Evolutionary conservation across 495 filamentous ascomycete genomes (phyloP).

Genomic region (Pyronema domesticum): DNA sequence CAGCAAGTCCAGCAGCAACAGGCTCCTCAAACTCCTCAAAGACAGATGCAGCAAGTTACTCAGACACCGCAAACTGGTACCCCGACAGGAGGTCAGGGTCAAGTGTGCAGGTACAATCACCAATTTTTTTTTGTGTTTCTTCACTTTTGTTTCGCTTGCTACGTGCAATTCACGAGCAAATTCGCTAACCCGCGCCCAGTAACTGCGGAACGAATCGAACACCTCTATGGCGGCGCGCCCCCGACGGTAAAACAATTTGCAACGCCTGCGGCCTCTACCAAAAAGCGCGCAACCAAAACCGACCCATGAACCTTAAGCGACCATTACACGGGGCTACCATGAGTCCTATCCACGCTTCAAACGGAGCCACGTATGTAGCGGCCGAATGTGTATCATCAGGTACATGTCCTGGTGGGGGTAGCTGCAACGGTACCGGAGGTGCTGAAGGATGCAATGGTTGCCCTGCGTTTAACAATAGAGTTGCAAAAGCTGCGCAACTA

Average conservation of each 20-base stretch:
- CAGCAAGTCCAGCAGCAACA: constrained; percentile 4
- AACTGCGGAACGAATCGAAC: constrained; percentile 91
- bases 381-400: constrained; percentile 54
- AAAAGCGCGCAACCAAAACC: constrained; percentile 77
- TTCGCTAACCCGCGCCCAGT: constrained; percentile 30
- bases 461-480: constrained; percentile 89
- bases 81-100: constrained; percentile 1
- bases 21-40: not conserved
- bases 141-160: not conserved
- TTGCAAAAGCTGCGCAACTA: constrained; percentile 69
- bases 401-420: constrained; percentile 89
- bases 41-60: constrained; percentile 4
- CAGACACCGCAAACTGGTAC: constrained; percentile 2
- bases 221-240: constrained; percentile 86
- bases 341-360: constrained; percentile 26
- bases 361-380: constrained; percentile 57
- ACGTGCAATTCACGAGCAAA: not conserved
- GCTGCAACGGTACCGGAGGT: constrained; percentile 90
- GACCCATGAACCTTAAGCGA: constrained; percentile 76
- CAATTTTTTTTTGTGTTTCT: constrained; percentile 1
- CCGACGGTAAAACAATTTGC: constrained; percentile 83
- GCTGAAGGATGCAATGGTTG: constrained; percentile 93
- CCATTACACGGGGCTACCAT: constrained; percentile 26
- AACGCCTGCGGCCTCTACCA: constrained; percentile 93
- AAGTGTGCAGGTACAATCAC: constrained; percentile 1